Base-by-base conservation (phyloP, 1,139 yeast genomes). In the Kodamaea ohmeri region DNA sequence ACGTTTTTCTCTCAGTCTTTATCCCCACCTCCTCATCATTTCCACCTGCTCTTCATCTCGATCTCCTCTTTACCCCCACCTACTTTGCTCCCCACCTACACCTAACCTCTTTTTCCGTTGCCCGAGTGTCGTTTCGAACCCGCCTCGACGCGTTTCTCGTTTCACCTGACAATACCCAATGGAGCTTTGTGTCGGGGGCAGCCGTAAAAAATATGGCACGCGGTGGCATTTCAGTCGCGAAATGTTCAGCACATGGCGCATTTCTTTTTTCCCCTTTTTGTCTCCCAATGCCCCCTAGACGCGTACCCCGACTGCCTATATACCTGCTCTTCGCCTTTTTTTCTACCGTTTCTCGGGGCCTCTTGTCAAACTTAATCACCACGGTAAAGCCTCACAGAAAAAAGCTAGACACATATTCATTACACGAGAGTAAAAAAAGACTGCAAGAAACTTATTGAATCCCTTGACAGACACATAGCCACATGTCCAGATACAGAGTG, bases 301-400 rank as follows among this genome's bases (percentile, higher is more conserved):
- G 34, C 26, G 34, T 29, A 6, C 8, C 29, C 30, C 16, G 28
- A 27, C 20, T 27, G 20, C 25, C 34, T 31, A 31, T 31, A 31
- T 20, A 31, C 34, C 17, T 14, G 26, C 34, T 15, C 34, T 15
- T 31, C 22, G 17, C 26, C 34, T 21, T 21, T 13, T 19, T 31
- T 27, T 27, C 20, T 8, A 27, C 30, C 17, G 26, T 24, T 7
- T 24, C 26, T 24, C 26, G 26, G 26, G n/a, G 26, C 26, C 26
- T 24, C 12, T 15, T 17, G 20, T 17, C 21, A 28, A 28, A 28
- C 22, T 13, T 26, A 26, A 26, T 26, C 29, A 6, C 15, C 28
- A n/a, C 9, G 20, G 26, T 36, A 32, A 27, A 35, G 34, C 32
- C 28, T 36, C 28, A 31, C 25, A 32, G 35, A 24, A 29, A 29